Percentiles rank a stretch among this genome's conserved stretches.
Evolutionary conservation across 1,284 basidiomycete genomes (phyloP).

Genomic region (Boletellus deceptivus): DNA sequence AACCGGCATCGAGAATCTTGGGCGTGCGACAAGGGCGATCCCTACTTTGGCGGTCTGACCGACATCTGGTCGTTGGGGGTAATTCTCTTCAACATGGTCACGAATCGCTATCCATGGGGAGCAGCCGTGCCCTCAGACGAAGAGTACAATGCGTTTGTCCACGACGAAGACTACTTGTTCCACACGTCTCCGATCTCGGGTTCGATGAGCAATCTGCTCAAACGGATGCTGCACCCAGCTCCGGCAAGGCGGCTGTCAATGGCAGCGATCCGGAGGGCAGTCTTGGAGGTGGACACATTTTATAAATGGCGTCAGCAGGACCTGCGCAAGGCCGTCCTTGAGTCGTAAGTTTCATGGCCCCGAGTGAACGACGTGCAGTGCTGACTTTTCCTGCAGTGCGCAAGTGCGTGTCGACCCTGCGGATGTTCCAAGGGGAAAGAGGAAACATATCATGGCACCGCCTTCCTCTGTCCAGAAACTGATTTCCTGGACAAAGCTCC

Average conservation of each 20-base stretch:
- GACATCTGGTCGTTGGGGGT: constrained; percentile 93
- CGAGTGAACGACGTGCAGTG: no score
- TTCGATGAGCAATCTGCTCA: constrained; percentile 53
- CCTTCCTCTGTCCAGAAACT: neutral
- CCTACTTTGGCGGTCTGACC: constrained; percentile 57
- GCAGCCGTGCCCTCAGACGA: constrained; percentile 71
- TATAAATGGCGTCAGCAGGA: constrained; percentile 49
- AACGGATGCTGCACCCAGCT: constrained; percentile 54
- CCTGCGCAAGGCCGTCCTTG: constrained; percentile 1
- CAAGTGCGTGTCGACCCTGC: neutral
- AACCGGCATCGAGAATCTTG: constrained; percentile 55
- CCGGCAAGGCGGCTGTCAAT: constrained; percentile 48
- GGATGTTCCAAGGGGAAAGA: neutral
- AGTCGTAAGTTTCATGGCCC: constrained; percentile 10
- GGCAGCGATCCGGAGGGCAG: constrained; percentile 56
- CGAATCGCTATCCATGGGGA: constrained; percentile 87
- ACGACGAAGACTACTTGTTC: constrained; percentile 64
- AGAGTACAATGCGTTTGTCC: constrained; percentile 67
- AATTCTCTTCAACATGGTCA: constrained; percentile 81
- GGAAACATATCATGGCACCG: neutral
- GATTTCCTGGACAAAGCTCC: neutral
- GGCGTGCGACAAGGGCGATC: neutral
- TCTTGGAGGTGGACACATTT: constrained; percentile 63
- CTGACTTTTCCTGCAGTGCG: no score
- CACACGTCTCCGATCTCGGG: constrained; percentile 68